phyloP scores from a whole-genome alignment of 805 yeast genomes.

The Saccharomycopsis fibuligera region DNA sequence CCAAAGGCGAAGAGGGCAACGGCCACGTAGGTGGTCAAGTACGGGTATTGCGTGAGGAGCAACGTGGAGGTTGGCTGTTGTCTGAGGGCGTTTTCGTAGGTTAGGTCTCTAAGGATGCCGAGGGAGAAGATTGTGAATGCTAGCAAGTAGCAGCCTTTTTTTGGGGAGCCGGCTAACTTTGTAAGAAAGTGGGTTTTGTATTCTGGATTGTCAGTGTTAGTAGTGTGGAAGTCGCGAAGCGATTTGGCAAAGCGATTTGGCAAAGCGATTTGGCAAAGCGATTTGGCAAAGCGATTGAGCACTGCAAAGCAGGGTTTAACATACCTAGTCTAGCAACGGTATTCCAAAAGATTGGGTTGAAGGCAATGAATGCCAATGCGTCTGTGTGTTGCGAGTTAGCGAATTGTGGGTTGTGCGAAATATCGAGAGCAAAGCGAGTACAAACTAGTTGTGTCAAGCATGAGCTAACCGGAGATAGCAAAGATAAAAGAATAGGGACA shows the following conservation, averaged over 20 bases:
- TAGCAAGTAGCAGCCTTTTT: conserved; percentile 78
- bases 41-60: conserved; percentile 35
- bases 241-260: too few relatives aligned
- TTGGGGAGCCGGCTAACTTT: conserved; percentile 59
- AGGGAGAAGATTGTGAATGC: conserved; percentile 80
- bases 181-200: conserved; percentile 73
- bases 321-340: conserved; percentile 66
- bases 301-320: too few relatives aligned
- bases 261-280: too few relatives aligned
- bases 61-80: conserved; percentile 66
- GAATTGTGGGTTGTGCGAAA: too few relatives aligned
- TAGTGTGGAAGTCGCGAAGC: neutral
- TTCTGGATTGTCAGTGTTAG: conserved; percentile 36
- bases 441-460: too few relatives aligned
- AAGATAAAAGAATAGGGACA: too few relatives aligned
- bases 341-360: conserved; percentile 97
- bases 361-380: conserved; percentile 64
- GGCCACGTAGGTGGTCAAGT: conserved; percentile 44
- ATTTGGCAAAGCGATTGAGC: too few relatives aligned
- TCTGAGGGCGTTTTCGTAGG: conserved; percentile 63
- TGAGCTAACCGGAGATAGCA: too few relatives aligned
- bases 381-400: too few relatives aligned
- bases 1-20: conserved; percentile 55
- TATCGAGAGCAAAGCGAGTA: too few relatives aligned
- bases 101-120: conserved; percentile 76